Percentiles rank a stretch among this genome's conserved stretches.
Evolutionary conservation across 2,329 filamentous ascomycete species (phyloP).

Genomic region (Malbranchea cinnamomea): DNA sequence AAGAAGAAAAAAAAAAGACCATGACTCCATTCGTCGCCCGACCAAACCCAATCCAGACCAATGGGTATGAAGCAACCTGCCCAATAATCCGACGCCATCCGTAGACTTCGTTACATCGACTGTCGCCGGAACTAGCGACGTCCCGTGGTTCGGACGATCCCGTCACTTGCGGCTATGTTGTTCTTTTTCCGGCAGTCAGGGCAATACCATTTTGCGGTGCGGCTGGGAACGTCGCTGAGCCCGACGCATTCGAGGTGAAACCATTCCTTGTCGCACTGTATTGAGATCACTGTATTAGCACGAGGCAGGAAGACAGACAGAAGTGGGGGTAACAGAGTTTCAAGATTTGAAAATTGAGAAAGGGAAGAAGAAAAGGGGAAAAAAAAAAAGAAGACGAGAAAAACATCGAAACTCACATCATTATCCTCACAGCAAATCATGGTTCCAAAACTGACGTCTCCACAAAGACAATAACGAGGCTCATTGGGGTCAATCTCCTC

Average conservation of each 20-base stretch:
- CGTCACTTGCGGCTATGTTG: constrained; percentile 24
- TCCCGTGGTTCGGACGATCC: constrained; percentile 22
- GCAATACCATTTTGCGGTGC: constrained; percentile 51
- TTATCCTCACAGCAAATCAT: constrained; percentile 53
- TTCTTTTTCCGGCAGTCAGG: constrained; percentile 42
- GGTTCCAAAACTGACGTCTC: constrained; percentile 47
- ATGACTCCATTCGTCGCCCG: too few species aligned
- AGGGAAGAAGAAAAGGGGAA: constrained; percentile 3
- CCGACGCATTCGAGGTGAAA: constrained; percentile 50
- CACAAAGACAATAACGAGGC: constrained; percentile 48
- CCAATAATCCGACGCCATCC: constrained; percentile 10
- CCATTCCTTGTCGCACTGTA: constrained; percentile 50
- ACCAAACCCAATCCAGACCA: too few species aligned
- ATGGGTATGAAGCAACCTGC: too few species aligned
- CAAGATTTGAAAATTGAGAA: constrained; percentile 1
- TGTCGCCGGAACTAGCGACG: too few species aligned
- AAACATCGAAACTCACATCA: constrained; percentile 28
- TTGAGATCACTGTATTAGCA: too few species aligned
- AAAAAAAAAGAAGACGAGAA: constrained; percentile 4
- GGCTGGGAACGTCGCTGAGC: constrained; percentile 42
- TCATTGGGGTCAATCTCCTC: constrained; percentile 46
- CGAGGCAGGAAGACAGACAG: too few species aligned
- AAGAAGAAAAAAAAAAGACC: too few species aligned
- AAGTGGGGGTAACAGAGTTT: not conserved
- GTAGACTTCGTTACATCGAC: too few species aligned